Conservation (phyloP, 352 stramenopile species). For the Globisporangium yorkense region DNA sequence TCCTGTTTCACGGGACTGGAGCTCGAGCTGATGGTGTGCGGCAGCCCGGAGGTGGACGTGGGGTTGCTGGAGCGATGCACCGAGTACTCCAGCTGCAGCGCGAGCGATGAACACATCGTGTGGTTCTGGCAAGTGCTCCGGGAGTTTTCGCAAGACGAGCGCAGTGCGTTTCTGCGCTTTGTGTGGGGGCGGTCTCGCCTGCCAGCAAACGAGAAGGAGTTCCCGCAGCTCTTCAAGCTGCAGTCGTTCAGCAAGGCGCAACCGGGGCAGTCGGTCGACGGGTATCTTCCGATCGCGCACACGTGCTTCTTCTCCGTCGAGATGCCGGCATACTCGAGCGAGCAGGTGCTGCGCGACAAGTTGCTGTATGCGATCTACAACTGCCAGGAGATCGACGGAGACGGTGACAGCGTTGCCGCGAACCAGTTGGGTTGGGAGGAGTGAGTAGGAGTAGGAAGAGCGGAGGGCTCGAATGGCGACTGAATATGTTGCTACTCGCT, state of each 20-base stretch:
- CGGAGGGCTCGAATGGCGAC: neutral
- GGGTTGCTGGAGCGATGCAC: constrained; percentile 74
- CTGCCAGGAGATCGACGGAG: constrained; percentile 90
- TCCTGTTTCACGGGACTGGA: constrained; percentile 78
- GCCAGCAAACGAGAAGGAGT: constrained; percentile 71
- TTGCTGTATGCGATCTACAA: constrained; percentile 92
- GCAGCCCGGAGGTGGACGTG: constrained; percentile 75
- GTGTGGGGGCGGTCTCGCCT: constrained; percentile 90
- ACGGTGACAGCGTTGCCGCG: constrained; percentile 73
- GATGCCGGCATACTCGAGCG: constrained; percentile 91
- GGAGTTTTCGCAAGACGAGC: constrained; percentile 77
- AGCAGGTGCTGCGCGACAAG: constrained; percentile 64
- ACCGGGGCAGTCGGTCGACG: constrained; percentile 35
- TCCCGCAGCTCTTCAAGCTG: constrained; percentile 90
- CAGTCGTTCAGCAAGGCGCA: constrained; percentile 78
- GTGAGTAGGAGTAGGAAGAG: constrained; percentile 14
- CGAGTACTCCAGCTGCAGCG: constrained; percentile 81
- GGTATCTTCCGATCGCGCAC: constrained; percentile 94
- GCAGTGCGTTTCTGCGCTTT: constrained; percentile 86
- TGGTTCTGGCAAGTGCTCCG: constrained; percentile 85
- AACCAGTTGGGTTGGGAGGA: constrained; percentile 80
- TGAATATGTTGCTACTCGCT: neutral
- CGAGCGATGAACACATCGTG: constrained; percentile 70
- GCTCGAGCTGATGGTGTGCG: constrained; percentile 83
- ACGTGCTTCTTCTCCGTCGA: constrained; percentile 99